A percentile compares a stretch with the other conserved stretches of the same genome.
phyloP scores from a whole-genome alignment of 2,329 filamentous ascomycete genomes.

The Rhynchosporium graminicola region DNA sequence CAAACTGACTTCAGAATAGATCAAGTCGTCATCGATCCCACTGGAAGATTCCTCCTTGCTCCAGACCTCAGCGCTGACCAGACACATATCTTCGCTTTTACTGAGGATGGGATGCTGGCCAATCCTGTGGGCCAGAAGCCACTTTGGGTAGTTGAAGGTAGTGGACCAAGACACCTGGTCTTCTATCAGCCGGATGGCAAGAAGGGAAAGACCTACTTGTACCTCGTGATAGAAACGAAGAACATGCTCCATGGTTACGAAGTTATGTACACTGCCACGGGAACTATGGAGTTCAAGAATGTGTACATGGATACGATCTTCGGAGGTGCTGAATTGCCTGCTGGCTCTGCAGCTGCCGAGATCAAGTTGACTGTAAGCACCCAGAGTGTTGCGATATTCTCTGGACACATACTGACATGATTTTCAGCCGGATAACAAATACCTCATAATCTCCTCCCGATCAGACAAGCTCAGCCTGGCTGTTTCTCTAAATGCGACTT shows the following conservation, averaged over 20 bases:
- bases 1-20: constrained; percentile 31
- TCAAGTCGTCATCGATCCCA: constrained; percentile 51
- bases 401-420: background rate
- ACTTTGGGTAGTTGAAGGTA: constrained; percentile 41
- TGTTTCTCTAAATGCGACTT: background rate
- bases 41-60: constrained; percentile 48
- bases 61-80: constrained; percentile 52
- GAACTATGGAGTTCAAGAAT: constrained; percentile 5
- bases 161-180: constrained; percentile 51
- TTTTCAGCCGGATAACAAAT: constrained; percentile 17
- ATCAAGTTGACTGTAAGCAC: constrained; percentile 14
- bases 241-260: constrained; percentile 15
- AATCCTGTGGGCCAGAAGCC: background rate
- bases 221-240: constrained; percentile 16
- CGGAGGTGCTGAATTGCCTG: background rate
- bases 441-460: constrained; percentile 16
- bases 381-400: background rate
- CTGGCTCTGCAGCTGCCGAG: constrained; percentile 11
- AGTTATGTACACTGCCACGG: constrained; percentile 1
- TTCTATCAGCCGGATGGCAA: constrained; percentile 41
- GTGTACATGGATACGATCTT: constrained; percentile 1
- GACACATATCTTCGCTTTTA: constrained; percentile 46
- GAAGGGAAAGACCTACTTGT: constrained; percentile 39
- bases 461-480: constrained; percentile 4
- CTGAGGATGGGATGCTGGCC: background rate